phyloP scores from a whole-genome alignment of 768 basidiomycete species.

The Holtermannia corniformis region DNA sequence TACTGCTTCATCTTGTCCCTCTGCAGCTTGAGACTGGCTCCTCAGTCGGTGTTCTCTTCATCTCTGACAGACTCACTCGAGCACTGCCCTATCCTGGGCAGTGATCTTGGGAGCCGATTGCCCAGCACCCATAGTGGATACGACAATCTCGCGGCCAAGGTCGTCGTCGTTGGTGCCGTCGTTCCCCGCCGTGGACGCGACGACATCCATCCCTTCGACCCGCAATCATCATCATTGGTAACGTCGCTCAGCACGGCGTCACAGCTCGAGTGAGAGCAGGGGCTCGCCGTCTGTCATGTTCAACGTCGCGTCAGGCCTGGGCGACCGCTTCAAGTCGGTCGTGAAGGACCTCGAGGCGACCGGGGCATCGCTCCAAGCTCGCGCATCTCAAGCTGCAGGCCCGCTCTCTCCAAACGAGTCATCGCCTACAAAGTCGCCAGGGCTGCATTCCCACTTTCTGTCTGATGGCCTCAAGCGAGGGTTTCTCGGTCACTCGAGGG shows the following conservation, averaged over 20 bases:
- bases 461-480: neutral
- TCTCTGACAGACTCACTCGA: conserved; percentile 62
- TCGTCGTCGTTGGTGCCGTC: neutral
- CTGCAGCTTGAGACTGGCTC: conserved; percentile 76
- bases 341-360: conserved; percentile 30
- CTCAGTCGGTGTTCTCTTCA: conserved; percentile 14
- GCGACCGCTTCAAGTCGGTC: conserved; percentile 28
- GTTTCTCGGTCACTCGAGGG: no score
- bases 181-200: no score
- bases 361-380: conserved; percentile 23
- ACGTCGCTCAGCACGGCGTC: no score
- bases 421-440: neutral
- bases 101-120: conserved; percentile 67
- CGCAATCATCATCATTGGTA: no score
- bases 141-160: no score
- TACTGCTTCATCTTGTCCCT: conserved; percentile 92
- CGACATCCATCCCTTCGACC: no score
- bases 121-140: conserved; percentile 36
- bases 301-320: conserved; percentile 9
- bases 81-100: conserved; percentile 81
- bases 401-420: neutral
- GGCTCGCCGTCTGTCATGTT: conserved; percentile 4
- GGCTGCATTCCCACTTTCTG: neutral
- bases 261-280: no score
- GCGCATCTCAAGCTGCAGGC: conserved; percentile 7